Percentiles rank a stretch among this genome's conserved stretches.
phyloP scores from a whole-genome alignment of 208 protist genomes.

The Leishmania tarentolae region DNA sequence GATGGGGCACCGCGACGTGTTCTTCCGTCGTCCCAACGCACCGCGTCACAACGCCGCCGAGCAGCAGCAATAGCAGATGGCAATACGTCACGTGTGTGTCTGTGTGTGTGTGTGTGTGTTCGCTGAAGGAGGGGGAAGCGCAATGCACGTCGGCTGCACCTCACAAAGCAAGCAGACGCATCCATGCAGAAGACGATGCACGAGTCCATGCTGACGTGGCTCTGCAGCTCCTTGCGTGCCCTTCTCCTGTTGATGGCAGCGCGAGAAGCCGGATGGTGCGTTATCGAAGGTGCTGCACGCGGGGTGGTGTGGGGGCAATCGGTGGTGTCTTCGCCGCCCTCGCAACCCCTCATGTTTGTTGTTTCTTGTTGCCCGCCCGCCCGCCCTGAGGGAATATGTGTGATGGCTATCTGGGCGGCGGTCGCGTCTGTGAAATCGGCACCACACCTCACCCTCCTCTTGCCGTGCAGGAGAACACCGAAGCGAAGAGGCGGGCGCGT shows the following conservation, averaged over 20 bases:
- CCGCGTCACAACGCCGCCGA: conserved; percentile 87
- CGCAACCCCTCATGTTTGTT: not conserved
- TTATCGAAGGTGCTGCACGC: not conserved
- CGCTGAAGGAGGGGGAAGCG: not conserved
- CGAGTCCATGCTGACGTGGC: not conserved
- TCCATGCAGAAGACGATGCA: not conserved
- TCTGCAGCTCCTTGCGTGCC: not conserved
- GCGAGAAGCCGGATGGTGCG: not conserved
- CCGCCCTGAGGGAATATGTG: not conserved
- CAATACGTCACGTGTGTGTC: no score
- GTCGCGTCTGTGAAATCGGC: not conserved
- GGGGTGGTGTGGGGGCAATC: not conserved
- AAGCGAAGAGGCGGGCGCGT: no score
- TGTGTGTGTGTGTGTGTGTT: not conserved
- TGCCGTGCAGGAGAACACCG: no score
- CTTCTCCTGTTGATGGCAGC: not conserved
- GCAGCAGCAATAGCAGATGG: conserved; percentile 10
- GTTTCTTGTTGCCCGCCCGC: not conserved
- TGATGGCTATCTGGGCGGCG: not conserved
- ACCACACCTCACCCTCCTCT: not conserved
- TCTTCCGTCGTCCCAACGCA: conserved; percentile 83
- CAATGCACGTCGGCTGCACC: not conserved
- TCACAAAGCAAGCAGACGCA: not conserved
- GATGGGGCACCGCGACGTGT: conserved; percentile 89
- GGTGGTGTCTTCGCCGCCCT: not conserved